Percentiles rank a stretch among this genome's conserved stretches.
Conservation (phyloP, 768 basidiomycete genomes). For the Mycena maculata region DNA sequence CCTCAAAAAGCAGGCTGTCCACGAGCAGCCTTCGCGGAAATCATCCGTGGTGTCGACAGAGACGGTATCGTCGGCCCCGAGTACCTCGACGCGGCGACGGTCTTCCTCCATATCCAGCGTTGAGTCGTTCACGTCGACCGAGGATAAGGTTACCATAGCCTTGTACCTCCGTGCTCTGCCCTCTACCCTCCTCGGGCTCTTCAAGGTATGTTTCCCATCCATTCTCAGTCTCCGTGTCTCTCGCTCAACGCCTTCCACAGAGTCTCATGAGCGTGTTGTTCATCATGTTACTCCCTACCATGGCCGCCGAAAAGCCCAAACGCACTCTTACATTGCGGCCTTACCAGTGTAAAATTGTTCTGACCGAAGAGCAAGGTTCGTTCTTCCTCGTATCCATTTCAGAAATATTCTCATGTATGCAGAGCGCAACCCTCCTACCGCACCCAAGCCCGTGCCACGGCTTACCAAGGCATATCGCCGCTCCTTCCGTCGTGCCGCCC, state of each 20-base stretch:
- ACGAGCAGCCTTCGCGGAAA: background rate
- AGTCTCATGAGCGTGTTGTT: slow-evolving; percentile 1
- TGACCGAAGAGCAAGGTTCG: slow-evolving; percentile 15
- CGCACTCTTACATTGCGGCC: background rate
- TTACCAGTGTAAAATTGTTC: slow-evolving; percentile 12
- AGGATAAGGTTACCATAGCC: background rate
- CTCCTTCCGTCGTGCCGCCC: slow-evolving; percentile 16
- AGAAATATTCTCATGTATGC: background rate
- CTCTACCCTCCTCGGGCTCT: background rate
- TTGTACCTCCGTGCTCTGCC: background rate
- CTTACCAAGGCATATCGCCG: slow-evolving; percentile 4
- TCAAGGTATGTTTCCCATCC: slow-evolving; percentile 6
- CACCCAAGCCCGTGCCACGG: background rate
- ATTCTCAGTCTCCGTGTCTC: no score
- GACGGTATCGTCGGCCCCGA: background rate
- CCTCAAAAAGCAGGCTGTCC: background rate
- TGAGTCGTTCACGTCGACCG: slow-evolving; percentile 19
- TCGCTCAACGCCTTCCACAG: background rate
- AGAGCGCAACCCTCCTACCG: slow-evolving; percentile 7
- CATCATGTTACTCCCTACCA: slow-evolving; percentile 3
- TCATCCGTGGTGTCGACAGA: background rate
- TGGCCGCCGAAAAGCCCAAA: background rate
- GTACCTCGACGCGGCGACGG: background rate
- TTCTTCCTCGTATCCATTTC: background rate
- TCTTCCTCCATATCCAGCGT: slow-evolving; percentile 6